Percentiles rank a stretch among this genome's conserved stretches.
These are phyloP conservation scores for Diplodia mutila DNA, from an alignment of 2,329 filamentous ascomycete species.

Conservation along the genomic window DNA sequence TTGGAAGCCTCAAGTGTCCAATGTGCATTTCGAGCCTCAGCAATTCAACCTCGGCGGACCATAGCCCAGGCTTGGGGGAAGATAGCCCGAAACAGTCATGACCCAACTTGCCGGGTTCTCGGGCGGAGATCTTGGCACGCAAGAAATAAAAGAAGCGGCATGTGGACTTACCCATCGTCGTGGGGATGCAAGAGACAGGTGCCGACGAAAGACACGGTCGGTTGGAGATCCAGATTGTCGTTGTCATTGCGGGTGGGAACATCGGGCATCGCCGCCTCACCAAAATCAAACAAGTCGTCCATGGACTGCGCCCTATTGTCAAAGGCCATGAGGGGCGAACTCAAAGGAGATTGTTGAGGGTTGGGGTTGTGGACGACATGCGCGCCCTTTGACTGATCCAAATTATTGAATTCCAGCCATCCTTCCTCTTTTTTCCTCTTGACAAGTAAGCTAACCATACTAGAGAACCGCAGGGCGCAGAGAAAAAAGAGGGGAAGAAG, in stretches of 20 bases:
- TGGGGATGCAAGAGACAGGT: conserved; percentile 34
- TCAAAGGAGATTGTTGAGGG: conserved; percentile 5
- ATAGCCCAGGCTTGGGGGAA: no score
- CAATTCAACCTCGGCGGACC: no score
- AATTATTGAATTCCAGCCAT: no score
- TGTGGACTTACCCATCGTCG: conserved; percentile 33
- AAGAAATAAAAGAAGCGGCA: background rate
- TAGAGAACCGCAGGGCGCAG: no score
- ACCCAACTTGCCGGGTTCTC: background rate
- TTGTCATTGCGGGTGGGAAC: conserved; percentile 27
- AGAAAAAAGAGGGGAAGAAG: no score
- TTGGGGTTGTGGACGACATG: background rate
- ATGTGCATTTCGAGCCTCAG: background rate
- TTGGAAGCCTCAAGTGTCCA: background rate
- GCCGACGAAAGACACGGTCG: conserved; percentile 24
- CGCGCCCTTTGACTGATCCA: background rate
- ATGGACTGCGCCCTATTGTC: conserved; percentile 34
- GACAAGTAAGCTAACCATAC: no score
- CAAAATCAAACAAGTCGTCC: conserved; percentile 45
- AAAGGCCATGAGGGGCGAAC: conserved; percentile 18
- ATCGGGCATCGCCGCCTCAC: conserved; percentile 42
- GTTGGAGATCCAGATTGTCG: conserved; percentile 25
- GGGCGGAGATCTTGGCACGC: background rate
- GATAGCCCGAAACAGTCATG: background rate
- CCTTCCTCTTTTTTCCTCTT: no score